phyloP scores from a whole-genome alignment of 2,329 filamentous ascomycete species.

The Colletotrichum destructivum region DNA sequence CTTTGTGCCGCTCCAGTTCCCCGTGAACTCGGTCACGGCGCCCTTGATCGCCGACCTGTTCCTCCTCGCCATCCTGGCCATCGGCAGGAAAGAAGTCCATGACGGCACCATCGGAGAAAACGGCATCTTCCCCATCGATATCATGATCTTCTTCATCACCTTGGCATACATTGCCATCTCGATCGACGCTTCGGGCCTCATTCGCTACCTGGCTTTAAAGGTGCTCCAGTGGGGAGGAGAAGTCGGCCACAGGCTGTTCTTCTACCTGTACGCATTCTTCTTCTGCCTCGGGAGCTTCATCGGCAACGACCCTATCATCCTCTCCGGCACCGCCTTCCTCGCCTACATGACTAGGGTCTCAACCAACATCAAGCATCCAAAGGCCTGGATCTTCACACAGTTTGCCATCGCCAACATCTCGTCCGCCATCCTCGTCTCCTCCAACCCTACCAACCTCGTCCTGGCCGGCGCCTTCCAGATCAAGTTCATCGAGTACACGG shows the following conservation, averaged over 20 bases:
- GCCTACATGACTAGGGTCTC: conserved; percentile 85
- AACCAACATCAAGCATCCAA: conserved; percentile 77
- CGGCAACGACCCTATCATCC: conserved; percentile 82
- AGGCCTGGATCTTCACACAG: conserved; percentile 81
- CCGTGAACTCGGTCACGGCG: conserved; percentile 80
- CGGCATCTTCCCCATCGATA: conserved; percentile 78
- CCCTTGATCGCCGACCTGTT: conserved; percentile 81
- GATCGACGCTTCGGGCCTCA: conserved; percentile 82
- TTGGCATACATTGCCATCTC: conserved; percentile 84
- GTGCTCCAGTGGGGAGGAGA: conserved; percentile 78
- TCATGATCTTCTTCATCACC: conserved; percentile 82
- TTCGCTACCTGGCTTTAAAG: conserved; percentile 79
- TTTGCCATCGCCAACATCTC: conserved; percentile 82
- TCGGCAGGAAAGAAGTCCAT: conserved; percentile 76
- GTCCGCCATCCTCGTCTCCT: conserved; percentile 83
- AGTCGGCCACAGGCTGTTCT: conserved; percentile 77
- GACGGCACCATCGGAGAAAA: conserved; percentile 77
- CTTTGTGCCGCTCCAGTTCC: conserved; percentile 70
- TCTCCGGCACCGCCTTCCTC: conserved; percentile 81
- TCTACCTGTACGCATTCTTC: conserved; percentile 82
- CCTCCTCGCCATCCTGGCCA: conserved; percentile 77
- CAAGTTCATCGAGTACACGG: conserved; percentile 81
- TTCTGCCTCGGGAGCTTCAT: conserved; percentile 77
- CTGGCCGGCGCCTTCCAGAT: conserved; percentile 80
- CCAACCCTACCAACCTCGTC: conserved; percentile 83